Conservation (phyloP, 2,329 filamentous ascomycete species). For the Macrophomina phaseolina region DNA sequence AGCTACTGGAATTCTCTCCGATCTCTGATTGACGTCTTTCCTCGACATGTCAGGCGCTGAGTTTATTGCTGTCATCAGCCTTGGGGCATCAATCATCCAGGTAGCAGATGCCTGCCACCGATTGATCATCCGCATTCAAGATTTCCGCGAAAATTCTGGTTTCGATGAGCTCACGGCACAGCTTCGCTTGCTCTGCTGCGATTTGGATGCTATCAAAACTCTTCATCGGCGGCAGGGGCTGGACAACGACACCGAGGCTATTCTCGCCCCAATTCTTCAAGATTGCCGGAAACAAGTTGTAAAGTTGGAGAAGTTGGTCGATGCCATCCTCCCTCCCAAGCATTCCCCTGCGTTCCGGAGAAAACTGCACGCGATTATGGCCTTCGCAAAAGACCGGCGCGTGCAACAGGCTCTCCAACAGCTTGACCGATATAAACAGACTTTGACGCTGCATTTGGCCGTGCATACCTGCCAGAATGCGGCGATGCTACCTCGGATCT, state of each 20-base stretch:
- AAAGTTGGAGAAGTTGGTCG: not conserved
- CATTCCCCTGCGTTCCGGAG: not conserved
- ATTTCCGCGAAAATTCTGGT: not conserved
- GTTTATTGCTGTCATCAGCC: slow-evolving; percentile 5
- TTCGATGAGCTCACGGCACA: slow-evolving; percentile 3
- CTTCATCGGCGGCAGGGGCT: not conserved
- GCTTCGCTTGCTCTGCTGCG: not conserved
- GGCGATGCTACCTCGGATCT: not conserved
- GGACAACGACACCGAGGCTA: not conserved
- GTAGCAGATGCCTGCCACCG: slow-evolving; percentile 4
- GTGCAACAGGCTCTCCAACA: not conserved
- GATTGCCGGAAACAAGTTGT: not conserved
- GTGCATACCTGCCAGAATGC: not conserved
- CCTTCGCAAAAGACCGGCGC: not conserved
- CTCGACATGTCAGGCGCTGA: slow-evolving; percentile 3
- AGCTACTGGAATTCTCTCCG: no score
- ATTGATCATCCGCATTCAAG: not conserved
- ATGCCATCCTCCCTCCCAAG: not conserved
- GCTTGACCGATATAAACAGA: not conserved
- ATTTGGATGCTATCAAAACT: not conserved
- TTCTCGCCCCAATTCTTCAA: not conserved
- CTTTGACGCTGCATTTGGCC: not conserved
- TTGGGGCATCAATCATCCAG: slow-evolving; percentile 5
- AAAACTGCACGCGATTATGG: not conserved
- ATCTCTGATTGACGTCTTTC: not conserved